Percentiles rank a stretch among this genome's conserved stretches.
phyloP scores from a whole-genome alignment of 169 alveolate species.

The Perkinsus marinus region DNA sequence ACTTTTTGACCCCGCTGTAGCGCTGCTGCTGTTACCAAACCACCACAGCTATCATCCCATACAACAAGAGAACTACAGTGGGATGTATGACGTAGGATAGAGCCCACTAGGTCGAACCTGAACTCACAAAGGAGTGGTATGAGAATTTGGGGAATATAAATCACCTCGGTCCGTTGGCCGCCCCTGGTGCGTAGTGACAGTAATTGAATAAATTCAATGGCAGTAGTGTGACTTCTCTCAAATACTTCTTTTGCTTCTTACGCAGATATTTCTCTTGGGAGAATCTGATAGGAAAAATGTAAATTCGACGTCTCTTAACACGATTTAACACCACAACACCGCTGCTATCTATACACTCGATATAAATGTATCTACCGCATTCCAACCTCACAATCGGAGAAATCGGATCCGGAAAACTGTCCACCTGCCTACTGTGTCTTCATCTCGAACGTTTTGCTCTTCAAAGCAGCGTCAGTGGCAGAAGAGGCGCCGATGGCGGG shows the following conservation, averaged over 20 bases:
- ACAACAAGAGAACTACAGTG: not conserved
- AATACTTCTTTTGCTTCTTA: not conserved
- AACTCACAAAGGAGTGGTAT: not conserved
- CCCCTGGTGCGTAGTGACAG: not conserved
- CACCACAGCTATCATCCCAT: not conserved
- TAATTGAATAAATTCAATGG: not conserved
- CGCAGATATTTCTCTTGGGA: not conserved
- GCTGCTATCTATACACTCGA: no score
- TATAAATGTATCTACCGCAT: no score
- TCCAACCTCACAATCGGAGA: no score
- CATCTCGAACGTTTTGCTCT: not conserved
- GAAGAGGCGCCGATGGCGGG: not conserved
- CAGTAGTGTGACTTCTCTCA: not conserved
- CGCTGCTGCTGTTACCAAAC: not conserved
- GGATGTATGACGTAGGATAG: not conserved
- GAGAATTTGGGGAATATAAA: not conserved
- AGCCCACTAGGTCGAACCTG: not conserved
- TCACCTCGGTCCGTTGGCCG: not conserved
- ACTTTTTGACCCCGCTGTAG: not conserved
- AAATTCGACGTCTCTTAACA: no score
- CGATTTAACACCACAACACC: no score
- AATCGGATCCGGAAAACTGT: not conserved
- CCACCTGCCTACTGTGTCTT: not conserved
- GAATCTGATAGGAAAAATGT: not conserved
- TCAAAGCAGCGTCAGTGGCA: not conserved